Conservation (phyloP, 73 alveolate species). For the Strombidium stylifer region DNA sequence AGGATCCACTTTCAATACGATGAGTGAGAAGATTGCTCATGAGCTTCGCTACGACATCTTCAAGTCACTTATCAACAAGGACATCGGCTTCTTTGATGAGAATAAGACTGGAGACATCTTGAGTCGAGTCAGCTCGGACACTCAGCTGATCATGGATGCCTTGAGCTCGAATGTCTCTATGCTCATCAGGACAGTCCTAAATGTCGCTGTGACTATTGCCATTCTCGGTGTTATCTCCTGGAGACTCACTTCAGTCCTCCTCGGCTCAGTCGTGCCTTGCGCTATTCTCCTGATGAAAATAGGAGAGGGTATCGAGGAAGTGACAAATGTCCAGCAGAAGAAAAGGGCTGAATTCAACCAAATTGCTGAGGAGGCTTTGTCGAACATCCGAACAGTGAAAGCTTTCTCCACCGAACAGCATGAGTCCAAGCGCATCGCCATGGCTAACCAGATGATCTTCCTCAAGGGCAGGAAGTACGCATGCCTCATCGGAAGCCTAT, state of each 20-base stretch:
- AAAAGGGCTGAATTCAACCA: constrained; percentile 14
- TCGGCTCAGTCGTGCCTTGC: constrained; percentile 35
- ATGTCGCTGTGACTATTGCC: constrained; percentile 25
- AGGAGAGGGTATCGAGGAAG: constrained; percentile 13
- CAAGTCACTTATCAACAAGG: constrained; percentile 21
- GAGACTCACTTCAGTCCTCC: constrained; percentile 26
- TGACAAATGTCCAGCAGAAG: constrained; percentile 17
- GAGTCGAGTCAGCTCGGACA: constrained; percentile 41
- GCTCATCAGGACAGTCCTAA: constrained; percentile 30
- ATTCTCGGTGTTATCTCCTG: constrained; percentile 35
- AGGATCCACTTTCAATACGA: constrained; percentile 30
- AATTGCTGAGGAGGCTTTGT: constrained; percentile 44
- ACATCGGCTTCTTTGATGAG: constrained; percentile 41
- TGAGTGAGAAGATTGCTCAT: constrained; percentile 41
- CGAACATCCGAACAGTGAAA: constrained; percentile 52
- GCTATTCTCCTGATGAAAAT: constrained; percentile 5
- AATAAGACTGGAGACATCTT: constrained; percentile 51
- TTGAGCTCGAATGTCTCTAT: constrained; percentile 30
- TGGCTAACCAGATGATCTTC: constrained; percentile 6
- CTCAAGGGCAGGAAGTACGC: constrained; percentile 18
- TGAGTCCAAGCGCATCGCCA: constrained; percentile 4
- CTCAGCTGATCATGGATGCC: constrained; percentile 38
- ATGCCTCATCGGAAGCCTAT: constrained; percentile 14
- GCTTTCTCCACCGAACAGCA: constrained; percentile 48
- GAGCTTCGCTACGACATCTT: constrained; percentile 26